These are phyloP conservation scores for Globisporangium abappressorium DNA, from an alignment of 352 stramenopile genomes.

Conservation along the genomic window DNA sequence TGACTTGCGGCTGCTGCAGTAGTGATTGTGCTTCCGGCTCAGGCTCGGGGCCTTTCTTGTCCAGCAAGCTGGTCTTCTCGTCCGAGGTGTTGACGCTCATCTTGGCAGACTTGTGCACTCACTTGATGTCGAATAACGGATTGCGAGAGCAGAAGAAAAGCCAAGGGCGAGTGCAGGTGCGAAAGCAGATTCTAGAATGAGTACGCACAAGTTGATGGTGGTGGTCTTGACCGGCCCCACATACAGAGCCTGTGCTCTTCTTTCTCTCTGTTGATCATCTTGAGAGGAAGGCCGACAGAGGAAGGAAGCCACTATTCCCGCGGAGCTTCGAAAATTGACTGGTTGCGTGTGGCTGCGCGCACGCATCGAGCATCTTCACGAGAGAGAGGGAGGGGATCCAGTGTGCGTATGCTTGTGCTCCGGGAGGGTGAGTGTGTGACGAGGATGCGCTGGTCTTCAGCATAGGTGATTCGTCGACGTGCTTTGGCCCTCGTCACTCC, in stretches of 20 bases:
- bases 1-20: not conserved
- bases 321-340: slow-evolving; percentile 1
- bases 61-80: slow-evolving; percentile 8
- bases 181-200: slow-evolving; percentile 1
- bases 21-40: slow-evolving; percentile 1
- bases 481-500: not conserved
- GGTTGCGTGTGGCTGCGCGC: not conserved
- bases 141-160: not conserved
- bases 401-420: not conserved
- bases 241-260: no score
- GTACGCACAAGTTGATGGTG: not conserved
- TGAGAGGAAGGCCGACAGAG: not conserved
- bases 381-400: not conserved
- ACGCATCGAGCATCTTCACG: no score
- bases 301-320: not conserved
- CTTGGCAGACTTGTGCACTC: not conserved
- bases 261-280: not conserved
- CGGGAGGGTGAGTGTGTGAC: not conserved
- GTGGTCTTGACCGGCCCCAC: not conserved
- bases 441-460: not conserved
- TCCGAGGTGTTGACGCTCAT: not conserved
- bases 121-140: not conserved
- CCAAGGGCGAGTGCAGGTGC: not conserved
- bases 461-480: not conserved
- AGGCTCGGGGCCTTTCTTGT: not conserved